phyloP scores from a whole-genome alignment of 257 asterid species.

The Plantago major region DNA sequence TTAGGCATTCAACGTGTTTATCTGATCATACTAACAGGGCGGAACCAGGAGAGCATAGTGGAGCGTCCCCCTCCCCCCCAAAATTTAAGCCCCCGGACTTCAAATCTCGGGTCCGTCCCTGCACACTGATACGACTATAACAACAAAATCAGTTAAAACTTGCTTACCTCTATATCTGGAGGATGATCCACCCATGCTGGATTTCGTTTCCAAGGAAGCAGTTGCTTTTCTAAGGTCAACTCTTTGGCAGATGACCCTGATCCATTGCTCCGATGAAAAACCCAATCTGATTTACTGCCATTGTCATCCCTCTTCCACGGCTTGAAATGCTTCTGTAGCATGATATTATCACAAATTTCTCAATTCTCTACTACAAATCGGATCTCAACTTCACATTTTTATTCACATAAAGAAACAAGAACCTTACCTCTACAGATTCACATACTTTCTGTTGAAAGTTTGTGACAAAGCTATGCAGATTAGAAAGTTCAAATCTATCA shows the following conservation, averaged over 20 bases:
- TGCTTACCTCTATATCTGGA: slow-evolving; percentile 55
- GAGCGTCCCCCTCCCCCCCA: no score
- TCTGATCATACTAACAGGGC: no score
- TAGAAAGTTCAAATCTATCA: slow-evolving; percentile 14
- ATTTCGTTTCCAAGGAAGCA: slow-evolving; percentile 73
- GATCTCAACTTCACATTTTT: slow-evolving; percentile 10
- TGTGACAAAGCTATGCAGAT: slow-evolving; percentile 24
- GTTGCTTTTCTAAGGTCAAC: slow-evolving; percentile 57
- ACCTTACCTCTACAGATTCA: slow-evolving; percentile 27
- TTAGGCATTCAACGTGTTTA: no score
- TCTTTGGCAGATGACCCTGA: slow-evolving; percentile 22
- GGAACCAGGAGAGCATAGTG: no score
- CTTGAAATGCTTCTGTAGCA: slow-evolving; percentile 36
- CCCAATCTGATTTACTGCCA: slow-evolving; percentile 14
- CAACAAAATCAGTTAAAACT: no score
- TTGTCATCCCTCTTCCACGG: slow-evolving; percentile 27
- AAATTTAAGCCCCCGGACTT: no score
- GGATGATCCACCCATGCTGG: slow-evolving; percentile 68
- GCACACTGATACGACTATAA: no score
- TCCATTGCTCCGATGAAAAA: slow-evolving; percentile 20
- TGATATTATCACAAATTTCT: slow-evolving; percentile 3
- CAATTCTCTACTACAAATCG: not conserved
- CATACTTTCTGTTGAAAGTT: slow-evolving; percentile 21
- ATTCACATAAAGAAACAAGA: not conserved
- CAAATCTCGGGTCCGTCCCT: no score